Base-by-base conservation (phyloP, 208 protist species). In the Leishmania arabica region DNA sequence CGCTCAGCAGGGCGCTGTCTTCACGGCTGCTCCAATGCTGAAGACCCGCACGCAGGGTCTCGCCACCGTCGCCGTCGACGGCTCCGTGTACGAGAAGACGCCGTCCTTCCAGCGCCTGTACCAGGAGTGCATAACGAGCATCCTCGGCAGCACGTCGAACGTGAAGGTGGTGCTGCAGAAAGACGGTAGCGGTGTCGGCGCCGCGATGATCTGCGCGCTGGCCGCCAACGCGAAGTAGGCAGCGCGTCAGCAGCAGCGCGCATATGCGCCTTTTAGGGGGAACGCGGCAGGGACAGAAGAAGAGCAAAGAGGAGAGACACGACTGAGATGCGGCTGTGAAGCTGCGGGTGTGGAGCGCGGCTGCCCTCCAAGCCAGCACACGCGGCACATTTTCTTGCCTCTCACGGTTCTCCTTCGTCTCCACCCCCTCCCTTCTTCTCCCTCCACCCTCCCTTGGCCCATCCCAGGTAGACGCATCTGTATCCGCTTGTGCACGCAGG, bases 31-130 rank as follows among this genome's bases (percentile, higher is more conserved):
- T 1, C 88, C 95, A 64, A 79, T 98, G 68, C 88, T 95, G 66
- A 97, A 96, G 89, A 91, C 88, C 45, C 82, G 85, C 79, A 84
- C 71, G 68, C 84, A 93, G 83, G 92, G 89, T 60, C 87, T 90
- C 71, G 92, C 86, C 65, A 94, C 90, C 24, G 77, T 96, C 62
- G 91, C 90, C 24, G 88, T 96, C 65, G 95, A 98, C 86, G 96
- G 96, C 73, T 95, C 87, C 56, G 95, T 98, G 65, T 98, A 94
- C 80, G 93, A 97, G 91, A 95, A 97, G 87, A 90, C 88, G 31
- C 96, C 96, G 47, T 84, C 83, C 78, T 98, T 97, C 87, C 91
- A 93, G 82, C 90, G 89, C 66, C 71, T 93, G 54, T 92, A 97
- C 84, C 89, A 95, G 82, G 86, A 89, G 65, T 89, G 83, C 83